Base-by-base conservation (phyloP, 495 filamentous ascomycete genomes). In the Glarea lozoyensis region DNA sequence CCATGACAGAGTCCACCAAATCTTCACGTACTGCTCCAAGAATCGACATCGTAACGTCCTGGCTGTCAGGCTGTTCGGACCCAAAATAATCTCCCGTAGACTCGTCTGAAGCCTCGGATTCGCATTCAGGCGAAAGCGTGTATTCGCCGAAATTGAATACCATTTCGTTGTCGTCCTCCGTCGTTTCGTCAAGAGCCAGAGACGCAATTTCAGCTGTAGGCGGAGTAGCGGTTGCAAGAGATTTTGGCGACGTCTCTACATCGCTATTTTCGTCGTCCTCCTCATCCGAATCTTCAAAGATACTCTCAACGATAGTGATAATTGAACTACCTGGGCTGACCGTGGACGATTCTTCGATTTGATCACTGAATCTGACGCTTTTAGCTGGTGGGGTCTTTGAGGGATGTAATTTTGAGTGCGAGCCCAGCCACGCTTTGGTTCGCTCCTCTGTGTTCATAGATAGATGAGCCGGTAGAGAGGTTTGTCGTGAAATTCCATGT, bases 331-430 rank as follows among this genome's bases (percentile, higher is more conserved):
- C 12, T 13, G 31, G 4, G n/a, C 94, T 86, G 16, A 95, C 85
- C 4, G 90, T 88, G 37, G 94, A 93, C 54, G 86, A 94, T 56
- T 97, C 88, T 50, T 86, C 78, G 10, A 97, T 88, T 59, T 84
- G 81, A 56, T 94, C 80, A 60, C 93, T 88, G 63, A 97, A 97
- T 17, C 68, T 60, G 23, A 72, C 63, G 54, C 74, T 78, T 37
- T 34, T 34, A 6, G n/a, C n/a, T 11, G 31, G 17, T 7, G 31
- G 31, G 4, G 31, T 13, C 6, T 11, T 13, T 6, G 12, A 7
- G 31, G 12, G 31, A 6, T 34, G 12, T 6, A 34, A 34, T 13
- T 11, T 16, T 13, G 17, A 7, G 6, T 11, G 17, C n/a, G n/a
- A 13, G n/a, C 6, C 31, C 4, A 16, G 31, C n/a, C n/a, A 34